These are phyloP conservation scores for Dictyostelium discoideum DNA, from an alignment of 78 protist species.

Conservation along the genomic window dicty_2.7 NC_007091.3:4845501-4846000, in stretches of 20 bases:
- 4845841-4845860: background rate
- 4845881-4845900: background rate
- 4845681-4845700: constrained; percentile 24
- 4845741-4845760: constrained; percentile 12
- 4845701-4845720: constrained; percentile 17
- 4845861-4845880: background rate
- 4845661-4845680: constrained; percentile 10
- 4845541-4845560: background rate
- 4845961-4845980: constrained; percentile 36
- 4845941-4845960: background rate
- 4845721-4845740: constrained; percentile 60
- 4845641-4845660: constrained; percentile 8
- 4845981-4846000: background rate
- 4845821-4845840: background rate
- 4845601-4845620: constrained; percentile 16
- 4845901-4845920: background rate
- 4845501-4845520: background rate
- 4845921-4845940: background rate
- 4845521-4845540: background rate
- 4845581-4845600: background rate
- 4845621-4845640: constrained; percentile 71
- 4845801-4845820: background rate
- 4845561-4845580: background rate
- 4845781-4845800: background rate
- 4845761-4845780: background rate